Conservation (phyloP, 2,329 filamentous ascomycete species). For the Pseudopyrenochaeta lycopersici region DNA sequence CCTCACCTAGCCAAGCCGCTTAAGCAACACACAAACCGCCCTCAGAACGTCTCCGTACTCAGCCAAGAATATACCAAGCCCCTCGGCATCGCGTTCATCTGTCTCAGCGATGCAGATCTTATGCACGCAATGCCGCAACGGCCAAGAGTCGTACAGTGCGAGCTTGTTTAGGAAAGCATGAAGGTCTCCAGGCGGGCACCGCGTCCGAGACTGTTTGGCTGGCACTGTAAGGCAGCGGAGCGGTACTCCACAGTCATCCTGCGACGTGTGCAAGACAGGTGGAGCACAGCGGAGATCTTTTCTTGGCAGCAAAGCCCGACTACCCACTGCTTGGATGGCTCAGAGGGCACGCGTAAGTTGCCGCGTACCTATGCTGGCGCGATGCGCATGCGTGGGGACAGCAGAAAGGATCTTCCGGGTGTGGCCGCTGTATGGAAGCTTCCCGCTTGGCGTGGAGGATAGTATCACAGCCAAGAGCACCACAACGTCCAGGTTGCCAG, state of each 20-base stretch:
- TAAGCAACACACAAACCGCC: slow-evolving; percentile 11
- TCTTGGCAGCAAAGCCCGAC: slow-evolving; percentile 2
- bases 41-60: slow-evolving; percentile 1
- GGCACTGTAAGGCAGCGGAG: too few species aligned
- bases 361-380: slow-evolving; percentile 2
- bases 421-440: too few species aligned
- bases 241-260: too few species aligned
- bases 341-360: slow-evolving; percentile 1
- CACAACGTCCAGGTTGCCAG: background rate
- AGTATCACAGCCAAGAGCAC: slow-evolving; percentile 2
- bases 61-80: slow-evolving; percentile 14
- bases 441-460: slow-evolving; percentile 6
- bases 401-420: background rate
- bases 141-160: slow-evolving; percentile 1
- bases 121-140: background rate
- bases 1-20: slow-evolving; percentile 7
- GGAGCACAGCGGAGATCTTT: slow-evolving; percentile 3
- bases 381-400: background rate
- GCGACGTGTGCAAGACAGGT: background rate
- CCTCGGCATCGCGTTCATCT: slow-evolving; percentile 6
- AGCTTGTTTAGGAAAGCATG: background rate
- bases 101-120: slow-evolving; percentile 13
- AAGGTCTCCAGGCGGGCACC: background rate
- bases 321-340: background rate
- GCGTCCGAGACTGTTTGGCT: background rate